Conservation (phyloP, 371 early-diverging fungal genomes). For the Mortierella sp. region DNA sequence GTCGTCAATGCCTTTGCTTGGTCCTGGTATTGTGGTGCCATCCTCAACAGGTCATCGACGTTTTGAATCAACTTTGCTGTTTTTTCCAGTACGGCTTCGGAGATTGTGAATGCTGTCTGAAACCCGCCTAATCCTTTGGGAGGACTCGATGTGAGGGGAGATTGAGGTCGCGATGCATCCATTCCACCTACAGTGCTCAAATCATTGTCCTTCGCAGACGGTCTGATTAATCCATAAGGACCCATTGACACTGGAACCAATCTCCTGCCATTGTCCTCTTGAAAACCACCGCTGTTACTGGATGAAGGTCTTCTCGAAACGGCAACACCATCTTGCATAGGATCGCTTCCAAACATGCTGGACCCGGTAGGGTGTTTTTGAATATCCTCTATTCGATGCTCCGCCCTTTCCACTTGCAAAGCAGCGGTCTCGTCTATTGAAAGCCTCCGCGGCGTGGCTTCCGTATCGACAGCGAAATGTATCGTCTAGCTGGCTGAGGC, state of each 20-base stretch:
- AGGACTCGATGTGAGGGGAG: background rate
- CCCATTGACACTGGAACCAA: constrained; percentile 18
- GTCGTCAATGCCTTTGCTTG: background rate
- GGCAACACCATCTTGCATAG: background rate
- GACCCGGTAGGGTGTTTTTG: constrained; percentile 9
- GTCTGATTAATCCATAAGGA: constrained; percentile 1
- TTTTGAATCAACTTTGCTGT: constrained; percentile 21
- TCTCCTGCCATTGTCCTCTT: constrained; percentile 18
- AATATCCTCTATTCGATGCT: no score
- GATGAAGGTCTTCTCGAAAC: background rate
- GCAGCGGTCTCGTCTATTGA: no score
- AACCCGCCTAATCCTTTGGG: constrained; percentile 1
- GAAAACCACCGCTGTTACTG: constrained; percentile 15
- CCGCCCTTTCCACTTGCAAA: no score
- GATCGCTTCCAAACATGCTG: constrained; percentile 6
- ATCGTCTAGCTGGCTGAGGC: constrained; percentile 41
- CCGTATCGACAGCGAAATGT: constrained; percentile 17
- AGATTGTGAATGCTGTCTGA: constrained; percentile 20
- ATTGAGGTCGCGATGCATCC: background rate
- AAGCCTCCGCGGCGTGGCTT: constrained; percentile 2
- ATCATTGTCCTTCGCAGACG: constrained; percentile 18
- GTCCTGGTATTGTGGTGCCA: no score
- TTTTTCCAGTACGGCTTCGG: constrained; percentile 17
- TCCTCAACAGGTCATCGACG: background rate
- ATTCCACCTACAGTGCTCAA: background rate